Evolutionary conservation across 805 yeast species (phyloP).

Genomic region (Lipomyces spencermartinsiae): DNA sequence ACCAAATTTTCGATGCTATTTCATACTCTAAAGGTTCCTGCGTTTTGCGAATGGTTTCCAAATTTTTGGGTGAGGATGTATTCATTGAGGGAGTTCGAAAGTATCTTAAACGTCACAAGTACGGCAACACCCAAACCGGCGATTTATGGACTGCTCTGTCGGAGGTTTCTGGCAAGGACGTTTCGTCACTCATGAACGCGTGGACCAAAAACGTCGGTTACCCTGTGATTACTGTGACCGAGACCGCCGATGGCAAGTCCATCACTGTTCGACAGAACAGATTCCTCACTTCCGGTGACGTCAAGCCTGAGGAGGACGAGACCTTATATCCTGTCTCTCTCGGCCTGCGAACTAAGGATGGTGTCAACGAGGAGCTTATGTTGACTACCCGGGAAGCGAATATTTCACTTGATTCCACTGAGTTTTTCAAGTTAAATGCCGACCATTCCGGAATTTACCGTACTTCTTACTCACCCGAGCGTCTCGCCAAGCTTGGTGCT

Average conservation of each 20-base stretch:
- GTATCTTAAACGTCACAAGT: constrained; percentile 68
- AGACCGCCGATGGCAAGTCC: constrained; percentile 44
- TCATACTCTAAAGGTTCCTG: constrained; percentile 85
- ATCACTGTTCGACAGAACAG: constrained; percentile 62
- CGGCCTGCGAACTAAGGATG: constrained; percentile 59
- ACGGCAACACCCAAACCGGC: constrained; percentile 72
- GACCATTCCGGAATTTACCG: constrained; percentile 68
- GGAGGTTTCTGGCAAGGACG: constrained; percentile 67
- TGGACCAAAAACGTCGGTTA: constrained; percentile 80
- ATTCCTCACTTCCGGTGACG: constrained; percentile 69
- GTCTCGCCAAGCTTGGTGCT: constrained; percentile 59
- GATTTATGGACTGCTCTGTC: constrained; percentile 75
- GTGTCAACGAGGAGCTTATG: constrained; percentile 64
- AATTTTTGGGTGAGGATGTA: constrained; percentile 67
- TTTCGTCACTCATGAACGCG: constrained; percentile 62
- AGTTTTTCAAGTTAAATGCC: constrained; percentile 65
- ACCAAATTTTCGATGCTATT: constrained; percentile 81
- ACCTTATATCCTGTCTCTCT: constrained; percentile 63
- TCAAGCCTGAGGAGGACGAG: constrained; percentile 60
- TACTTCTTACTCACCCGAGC: constrained; percentile 58
- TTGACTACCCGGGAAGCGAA: constrained; percentile 59
- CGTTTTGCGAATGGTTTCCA: constrained; percentile 75
- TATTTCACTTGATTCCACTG: constrained; percentile 52
- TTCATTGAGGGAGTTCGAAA: constrained; percentile 76
- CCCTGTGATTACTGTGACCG: constrained; percentile 65